Percentiles rank a stretch among this genome's conserved stretches.
phyloP scores from a whole-genome alignment of 2,329 filamentous ascomycete species.

The Furcasterigmium furcatum region DNA sequence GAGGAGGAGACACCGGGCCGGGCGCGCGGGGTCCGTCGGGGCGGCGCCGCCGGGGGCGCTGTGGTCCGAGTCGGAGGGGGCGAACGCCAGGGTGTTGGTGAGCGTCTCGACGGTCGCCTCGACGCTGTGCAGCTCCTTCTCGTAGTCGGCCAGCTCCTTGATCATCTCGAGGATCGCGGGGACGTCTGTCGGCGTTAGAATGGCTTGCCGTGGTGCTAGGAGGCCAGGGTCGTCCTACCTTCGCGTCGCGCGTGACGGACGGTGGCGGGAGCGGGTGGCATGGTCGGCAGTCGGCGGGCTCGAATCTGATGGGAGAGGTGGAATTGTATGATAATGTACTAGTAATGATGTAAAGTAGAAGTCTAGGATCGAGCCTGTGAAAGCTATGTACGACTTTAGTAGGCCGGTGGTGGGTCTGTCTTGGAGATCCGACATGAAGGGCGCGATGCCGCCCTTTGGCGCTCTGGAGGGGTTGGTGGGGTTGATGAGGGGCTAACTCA shows the following conservation, averaged over 20 bases:
- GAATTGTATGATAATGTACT: background rate
- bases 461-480: no score
- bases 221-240: slow-evolving; percentile 36
- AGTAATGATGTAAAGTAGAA: no score
- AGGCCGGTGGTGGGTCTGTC: no score
- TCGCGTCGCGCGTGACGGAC: slow-evolving; percentile 58
- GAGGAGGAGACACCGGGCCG: slow-evolving; percentile 74
- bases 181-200: slow-evolving; percentile 56
- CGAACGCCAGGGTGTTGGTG: slow-evolving; percentile 74
- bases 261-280: slow-evolving; percentile 25
- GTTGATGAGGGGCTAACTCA: no score
- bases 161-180: slow-evolving; percentile 79
- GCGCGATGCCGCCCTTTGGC: no score
- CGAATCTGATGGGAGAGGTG: background rate
- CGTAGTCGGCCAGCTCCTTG: slow-evolving; percentile 82
- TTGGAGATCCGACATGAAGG: no score
- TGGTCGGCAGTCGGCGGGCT: slow-evolving; percentile 16
- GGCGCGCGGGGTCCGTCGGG: slow-evolving; percentile 52
- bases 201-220: slow-evolving; percentile 6
- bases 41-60: slow-evolving; percentile 37
- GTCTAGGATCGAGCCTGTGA: no score
- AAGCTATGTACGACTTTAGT: no score
- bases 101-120: slow-evolving; percentile 77
- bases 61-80: slow-evolving; percentile 41
- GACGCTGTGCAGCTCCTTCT: slow-evolving; percentile 71